Evolutionary conservation across 345 rosid genomes (phyloP).

Genomic region (Hibiscus tridactylites): DNA sequence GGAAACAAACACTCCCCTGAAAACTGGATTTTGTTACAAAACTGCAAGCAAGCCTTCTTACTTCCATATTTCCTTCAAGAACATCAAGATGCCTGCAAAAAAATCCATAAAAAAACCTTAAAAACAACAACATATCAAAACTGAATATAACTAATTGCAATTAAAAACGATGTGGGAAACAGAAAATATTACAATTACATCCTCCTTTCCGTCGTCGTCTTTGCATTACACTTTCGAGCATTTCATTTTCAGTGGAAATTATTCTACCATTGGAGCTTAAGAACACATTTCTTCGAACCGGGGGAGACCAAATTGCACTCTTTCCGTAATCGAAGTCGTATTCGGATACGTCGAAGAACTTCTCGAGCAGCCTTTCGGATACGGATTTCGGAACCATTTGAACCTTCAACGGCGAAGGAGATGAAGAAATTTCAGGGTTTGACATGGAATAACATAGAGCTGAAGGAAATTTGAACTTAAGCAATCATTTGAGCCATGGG

Average conservation of each 20-base stretch:
- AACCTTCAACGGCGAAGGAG: conserved; percentile 22
- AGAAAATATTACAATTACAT: not conserved
- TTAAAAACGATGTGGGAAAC: too few relatives aligned
- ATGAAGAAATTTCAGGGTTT: conserved; percentile 19
- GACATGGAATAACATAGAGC: not conserved
- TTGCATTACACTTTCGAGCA: conserved; percentile 29
- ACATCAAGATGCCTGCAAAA: conserved; percentile 12
- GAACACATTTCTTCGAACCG: conserved; percentile 45
- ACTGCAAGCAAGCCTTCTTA: not conserved
- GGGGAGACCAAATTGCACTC: conserved; percentile 82
- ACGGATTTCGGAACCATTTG: conserved; percentile 49
- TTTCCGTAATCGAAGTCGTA: conserved; percentile 48
- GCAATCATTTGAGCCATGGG: too few relatives aligned
- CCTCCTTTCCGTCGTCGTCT: conserved; percentile 19
- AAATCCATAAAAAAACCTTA: not conserved
- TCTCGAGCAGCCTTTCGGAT: conserved; percentile 48
- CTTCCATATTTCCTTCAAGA: not conserved
- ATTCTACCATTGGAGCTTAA: conserved; percentile 38
- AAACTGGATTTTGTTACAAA: not conserved
- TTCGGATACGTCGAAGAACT: conserved; percentile 54
- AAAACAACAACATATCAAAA: not conserved
- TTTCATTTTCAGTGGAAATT: conserved; percentile 47
- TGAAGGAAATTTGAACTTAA: not conserved
- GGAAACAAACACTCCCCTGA: not conserved
- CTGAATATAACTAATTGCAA: too few relatives aligned